Evolutionary conservation across 352 stramenopile species (phyloP), one percentile per base, ranked within the genome.

Genomic region (Globisporangium lucens): DNA sequence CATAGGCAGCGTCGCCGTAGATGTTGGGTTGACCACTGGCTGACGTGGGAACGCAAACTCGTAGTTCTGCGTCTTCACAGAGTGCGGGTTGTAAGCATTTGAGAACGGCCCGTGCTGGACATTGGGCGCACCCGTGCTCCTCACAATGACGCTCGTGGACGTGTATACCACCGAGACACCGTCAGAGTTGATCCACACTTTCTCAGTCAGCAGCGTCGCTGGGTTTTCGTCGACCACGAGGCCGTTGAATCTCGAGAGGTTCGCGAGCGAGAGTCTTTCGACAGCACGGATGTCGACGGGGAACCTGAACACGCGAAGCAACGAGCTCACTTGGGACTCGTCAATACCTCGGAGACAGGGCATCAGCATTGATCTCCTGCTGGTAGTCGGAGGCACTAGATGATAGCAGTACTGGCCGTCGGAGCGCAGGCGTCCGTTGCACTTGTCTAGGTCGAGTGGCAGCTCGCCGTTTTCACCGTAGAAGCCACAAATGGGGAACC

Each of bases 381-480:
- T 36, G 61, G 3, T 20, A 57, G 10, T 22, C 0, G 66, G 33
- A 22, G 70, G 68, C 2, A 78, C 63, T 0, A 93, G 46, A 43
- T 90, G 82, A 41, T 93, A 93, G 4, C 64, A 68, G 30, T 90
- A 93, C 9, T 77, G 68, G 2, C 84, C 84, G 61, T 88, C 74
- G 0, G 41, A 49, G 9, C 69, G 75, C 13, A 76, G 58, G 0
- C 72, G 70, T 20, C 84, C 84, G 53, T 89, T 82, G 59, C 84
- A 93, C 62, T 83, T 75, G 47, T 93, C 84, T 13, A 93, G 63
- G 1, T 70, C 52, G 8, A 75, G 72, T 12, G 58, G 43, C n/a
- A 89, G 30, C 1, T 78, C 17, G 4, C 79, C 78, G 4, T 69
- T 67, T 65, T 90, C 79, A 52, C 88, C 69, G 12, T 78, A 88